Evolutionary conservation across 192 early-diverging fungal genomes (phyloP), one percentile per base, ranked within the genome.

Genomic region (Chytriomyces sp.): DNA sequence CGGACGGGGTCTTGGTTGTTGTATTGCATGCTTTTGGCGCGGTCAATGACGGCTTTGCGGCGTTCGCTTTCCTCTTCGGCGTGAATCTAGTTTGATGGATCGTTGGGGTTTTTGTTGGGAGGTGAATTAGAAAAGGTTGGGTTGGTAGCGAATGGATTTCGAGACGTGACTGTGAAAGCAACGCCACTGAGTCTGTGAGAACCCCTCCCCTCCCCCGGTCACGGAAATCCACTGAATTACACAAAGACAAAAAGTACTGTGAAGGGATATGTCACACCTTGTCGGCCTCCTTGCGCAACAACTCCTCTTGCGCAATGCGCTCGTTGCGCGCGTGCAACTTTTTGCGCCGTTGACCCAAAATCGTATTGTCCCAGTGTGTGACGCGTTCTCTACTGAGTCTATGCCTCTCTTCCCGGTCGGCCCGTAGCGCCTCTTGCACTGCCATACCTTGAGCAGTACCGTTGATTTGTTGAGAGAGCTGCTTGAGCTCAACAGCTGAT

Each of bases 11-110:
- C 83, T 5, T 74, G 77, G 52, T 84, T 73, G 49, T 55, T 52
- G 52, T 81, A 84, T 72, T 77, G 80, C 58, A 81, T 28, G 69
- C 38, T 34, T 77, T 79, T 80, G 3, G 83, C 83, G 32, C 80
- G 53, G 2, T 76, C 78, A 30, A 84, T 79, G 28, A 75, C 53
- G 31, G 49, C 59, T 30, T 70, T n/a, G 36, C 82, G 53, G n/a
- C 77, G 44, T 39, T 33, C 37, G 4, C 54, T 28, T 57, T 81
- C 82, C 26, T 79, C 82, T 12, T 22, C 52, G 14, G 72, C 70
- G 52, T 76, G 72, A n/a, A n/a, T n/a, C n/a, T n/a, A n/a, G n/a
- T n/a, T n/a, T n/a, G n/a, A n/a, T n/a, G n/a, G n/a, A n/a, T n/a
- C n/a, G n/a, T n/a, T n/a, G n/a, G n/a, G n/a, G n/a, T n/a, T n/a